Evolutionary conservation across 1,284 basidiomycete species (phyloP), one percentile per base, ranked within the genome.

Genomic region (Dichomitus squalens): DNA sequence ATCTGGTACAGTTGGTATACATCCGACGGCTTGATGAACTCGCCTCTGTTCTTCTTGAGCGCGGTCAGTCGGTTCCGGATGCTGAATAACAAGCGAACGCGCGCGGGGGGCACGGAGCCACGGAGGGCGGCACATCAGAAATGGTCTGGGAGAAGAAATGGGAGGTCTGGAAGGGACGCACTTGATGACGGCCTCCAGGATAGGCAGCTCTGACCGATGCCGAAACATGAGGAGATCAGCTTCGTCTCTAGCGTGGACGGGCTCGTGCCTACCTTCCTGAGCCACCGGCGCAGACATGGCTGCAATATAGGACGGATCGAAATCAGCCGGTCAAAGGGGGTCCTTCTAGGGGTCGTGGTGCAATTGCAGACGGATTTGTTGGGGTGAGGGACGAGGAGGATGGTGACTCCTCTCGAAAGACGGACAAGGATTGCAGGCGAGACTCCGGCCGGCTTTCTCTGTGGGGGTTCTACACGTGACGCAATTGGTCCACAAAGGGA

Each of bases 121-220:
- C 21, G 40, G 18, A 20, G 8, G 12, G 12, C 16, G 7, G 18
- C 35, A 31, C 55, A 63, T 63, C 61, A 60, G 56, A 46, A 57
- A 47, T 23, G 36, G 43, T n/a, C 4, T 4, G 16, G 6, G 16
- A 25, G 16, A 29, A 18, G 7, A 38, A 46, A 58, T 53, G 52
- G 29, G 60, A 49, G 58, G 49, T 50, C 44, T 38, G 58, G 52
- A 57, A 49, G 57, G 50, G 51, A 75, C 82, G 57, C 66, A 95
- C 93, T 92, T 93, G 75, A 98, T 96, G 65, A 99, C 85, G 25
- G 92, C 83, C 79, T 98, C 96, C 69, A 99, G 88, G 73, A 99
- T 95, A 58, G 94, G 90, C 64, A 96, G 82, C 81, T 98, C 89
- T 92, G 69, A 57, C 57, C 53, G 63, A 71, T 59, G 64, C 59